Evolutionary conservation across 331 rosid genomes (phyloP).

Genomic region (Prunus yedoensis): DNA sequence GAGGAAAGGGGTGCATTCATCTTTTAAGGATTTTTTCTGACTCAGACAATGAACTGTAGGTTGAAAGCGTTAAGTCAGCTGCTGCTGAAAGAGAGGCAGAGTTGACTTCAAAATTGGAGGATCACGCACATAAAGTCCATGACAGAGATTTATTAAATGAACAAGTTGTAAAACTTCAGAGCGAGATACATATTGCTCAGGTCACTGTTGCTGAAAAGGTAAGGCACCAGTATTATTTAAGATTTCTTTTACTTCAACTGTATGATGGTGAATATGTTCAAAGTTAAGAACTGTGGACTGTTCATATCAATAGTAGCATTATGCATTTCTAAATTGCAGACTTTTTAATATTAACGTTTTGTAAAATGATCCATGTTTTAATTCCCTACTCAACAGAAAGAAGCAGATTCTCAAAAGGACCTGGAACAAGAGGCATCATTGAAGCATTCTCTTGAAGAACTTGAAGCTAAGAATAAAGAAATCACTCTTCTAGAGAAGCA

Average conservation of each 20-base stretch:
- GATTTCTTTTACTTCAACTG: slow-evolving; percentile 3
- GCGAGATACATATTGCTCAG: slow-evolving; percentile 62
- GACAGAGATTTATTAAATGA: slow-evolving; percentile 58
- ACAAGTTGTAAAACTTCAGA: slow-evolving; percentile 61
- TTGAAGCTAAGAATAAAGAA: slow-evolving; percentile 71
- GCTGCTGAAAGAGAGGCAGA: slow-evolving; percentile 65
- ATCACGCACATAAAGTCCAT: slow-evolving; percentile 42
- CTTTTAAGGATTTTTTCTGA: slow-evolving; percentile 14
- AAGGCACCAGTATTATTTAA: slow-evolving; percentile 4
- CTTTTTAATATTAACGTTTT: neutral
- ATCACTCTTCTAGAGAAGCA: slow-evolving; percentile 57
- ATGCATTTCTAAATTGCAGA: too few relatives aligned
- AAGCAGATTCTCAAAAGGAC: slow-evolving; percentile 50
- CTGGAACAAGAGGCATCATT: slow-evolving; percentile 51
- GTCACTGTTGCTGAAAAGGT: slow-evolving; percentile 58
- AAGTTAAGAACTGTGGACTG: too few relatives aligned
- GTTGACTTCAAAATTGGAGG: slow-evolving; percentile 60
- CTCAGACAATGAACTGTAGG: slow-evolving; percentile 38
- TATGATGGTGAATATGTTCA: neutral
- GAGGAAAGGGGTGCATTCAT: neutral
- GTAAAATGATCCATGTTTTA: slow-evolving; percentile 22
- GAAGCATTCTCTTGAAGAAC: slow-evolving; percentile 61
- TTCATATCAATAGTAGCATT: too few relatives aligned
- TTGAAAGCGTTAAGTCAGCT: slow-evolving; percentile 51
- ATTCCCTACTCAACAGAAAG: slow-evolving; percentile 54